Base-by-base conservation (phyloP, 345 rosid genomes). In the Sonneratia alba region DNA sequence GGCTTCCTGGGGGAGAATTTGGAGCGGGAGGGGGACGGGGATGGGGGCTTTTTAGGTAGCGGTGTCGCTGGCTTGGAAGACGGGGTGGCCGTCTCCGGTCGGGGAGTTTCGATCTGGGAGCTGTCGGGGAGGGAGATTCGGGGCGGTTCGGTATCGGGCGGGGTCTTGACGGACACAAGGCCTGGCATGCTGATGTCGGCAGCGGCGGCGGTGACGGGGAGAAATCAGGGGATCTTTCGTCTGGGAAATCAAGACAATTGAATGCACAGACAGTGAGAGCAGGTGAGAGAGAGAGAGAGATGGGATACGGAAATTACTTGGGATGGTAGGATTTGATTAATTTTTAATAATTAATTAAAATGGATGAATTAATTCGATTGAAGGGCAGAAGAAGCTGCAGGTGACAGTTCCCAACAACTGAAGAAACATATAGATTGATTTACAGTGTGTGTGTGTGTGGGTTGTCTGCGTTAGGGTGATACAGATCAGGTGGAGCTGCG, bases 1-100 rank as follows among this genome's bases (percentile, higher is more conserved):
- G 92, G 87, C 74, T 96, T 96, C 68, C 88, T 87, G 22, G 96
- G 97, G 22, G 98, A 93, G 65, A 90, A 87, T 80, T 88, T 93
- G 73, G 92, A 92, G 48, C 95, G 80, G 74, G 98, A 89, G 7
- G 93, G 88, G 9, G 96, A 87, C 4, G 95, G 90, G 36, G 99
- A 89, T 0, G 96, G 91, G 5, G 80, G 83, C 71, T 79, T 90
- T 72, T 47, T 78, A 79, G 82, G 63, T 18, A 77, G 85, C 27
- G 79, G 83, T 55, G 84, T 72, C 55, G 90, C 49, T 27, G 70
- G 62, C 61, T 36, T 65, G 49, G 71, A 18, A 24, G 83, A 63
- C 78, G 79, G 76, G 84, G 74, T 11, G 88, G 85, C 73, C 85
- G 86, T 51, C 66, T 70, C 27, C 81, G 57, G 69, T 11, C 18